Conservation (phyloP, 352 stramenopile species). For the Phytophthora macrochlamydospora region DNA sequence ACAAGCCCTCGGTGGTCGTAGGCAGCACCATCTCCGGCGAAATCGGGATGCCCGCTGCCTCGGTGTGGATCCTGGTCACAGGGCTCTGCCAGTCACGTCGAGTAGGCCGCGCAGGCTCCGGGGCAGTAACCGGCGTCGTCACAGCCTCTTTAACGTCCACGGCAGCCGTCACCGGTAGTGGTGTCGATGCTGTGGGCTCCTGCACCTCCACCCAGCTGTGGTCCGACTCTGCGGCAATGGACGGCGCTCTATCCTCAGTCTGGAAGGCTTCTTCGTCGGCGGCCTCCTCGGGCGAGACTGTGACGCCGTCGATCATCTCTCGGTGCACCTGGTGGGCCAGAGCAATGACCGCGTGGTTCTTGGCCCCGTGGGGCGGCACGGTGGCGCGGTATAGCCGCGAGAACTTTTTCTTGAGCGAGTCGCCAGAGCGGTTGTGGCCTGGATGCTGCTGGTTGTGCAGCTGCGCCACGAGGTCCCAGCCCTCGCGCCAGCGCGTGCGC, state of each 20-base stretch:
- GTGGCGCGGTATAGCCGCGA: conserved; percentile 38
- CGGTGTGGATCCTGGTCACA: background rate
- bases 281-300: conserved; percentile 4
- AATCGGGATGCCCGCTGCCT: conserved; percentile 16
- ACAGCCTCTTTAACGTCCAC: background rate
- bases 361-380: conserved; percentile 34
- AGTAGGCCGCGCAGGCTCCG: background rate
- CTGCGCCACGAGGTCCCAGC: conserved; percentile 43
- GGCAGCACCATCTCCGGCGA: conserved; percentile 13
- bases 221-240: conserved; percentile 19
- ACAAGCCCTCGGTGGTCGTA: conserved; percentile 29
- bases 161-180: conserved; percentile 4
- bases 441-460: conserved; percentile 44
- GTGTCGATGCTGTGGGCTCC: background rate
- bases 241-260: background rate
- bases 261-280: background rate
- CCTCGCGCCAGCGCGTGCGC: conserved; percentile 37
- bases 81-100: conserved; percentile 26
- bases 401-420: conserved; percentile 57
- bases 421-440: conserved; percentile 41
- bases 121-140: conserved; percentile 1
- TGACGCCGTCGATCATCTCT: conserved; percentile 38
- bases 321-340: conserved; percentile 44
- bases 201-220: conserved; percentile 32
- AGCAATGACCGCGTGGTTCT: conserved; percentile 40